phyloP scores from a whole-genome alignment of 148 eudicot species.

The Chenopodium berlandieri region DNA sequence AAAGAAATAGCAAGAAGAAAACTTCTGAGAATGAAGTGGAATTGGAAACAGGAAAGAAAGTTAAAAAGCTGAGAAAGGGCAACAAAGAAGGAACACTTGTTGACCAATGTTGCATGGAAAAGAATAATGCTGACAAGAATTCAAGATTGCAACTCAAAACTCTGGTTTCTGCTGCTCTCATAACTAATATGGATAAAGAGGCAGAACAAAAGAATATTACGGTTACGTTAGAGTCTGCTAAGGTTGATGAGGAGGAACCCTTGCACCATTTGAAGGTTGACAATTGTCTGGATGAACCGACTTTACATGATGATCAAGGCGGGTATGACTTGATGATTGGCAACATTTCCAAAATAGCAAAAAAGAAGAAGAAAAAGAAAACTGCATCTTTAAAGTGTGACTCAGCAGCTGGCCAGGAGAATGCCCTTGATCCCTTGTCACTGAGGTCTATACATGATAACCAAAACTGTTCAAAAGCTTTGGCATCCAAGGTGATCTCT shows the following conservation, averaged over 20 bases:
- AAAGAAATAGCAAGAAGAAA: conserved; percentile 3
- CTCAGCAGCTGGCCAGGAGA: conserved; percentile 9
- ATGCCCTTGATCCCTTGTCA: conserved; percentile 13
- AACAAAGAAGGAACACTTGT: conserved; percentile 12
- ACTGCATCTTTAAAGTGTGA: conserved; percentile 4
- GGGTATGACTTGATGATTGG: background rate
- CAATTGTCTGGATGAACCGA: conserved; percentile 11
- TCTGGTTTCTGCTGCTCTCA: background rate
- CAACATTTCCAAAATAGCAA: background rate
- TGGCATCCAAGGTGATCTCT: conserved; percentile 13
- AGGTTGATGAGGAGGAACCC: conserved; percentile 11
- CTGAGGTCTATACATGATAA: conserved; percentile 4
- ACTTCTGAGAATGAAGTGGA: conserved; percentile 7
- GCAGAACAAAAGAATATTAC: background rate
- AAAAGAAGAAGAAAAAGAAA: conserved; percentile 20
- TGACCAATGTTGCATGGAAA: conserved; percentile 3
- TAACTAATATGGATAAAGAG: background rate
- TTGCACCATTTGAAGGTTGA: conserved; percentile 4
- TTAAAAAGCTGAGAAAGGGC: conserved; percentile 13
- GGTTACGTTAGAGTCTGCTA: background rate
- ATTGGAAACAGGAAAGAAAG: conserved; percentile 5
- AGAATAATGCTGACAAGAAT: conserved; percentile 4
- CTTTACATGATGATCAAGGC: background rate
- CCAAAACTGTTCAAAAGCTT: conserved; percentile 10
- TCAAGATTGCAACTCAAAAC: background rate